Evolutionary conservation across 805 yeast genomes (phyloP), one percentile per base, ranked within the genome.

Genomic region (Danielozyma ontarioensis): DNA sequence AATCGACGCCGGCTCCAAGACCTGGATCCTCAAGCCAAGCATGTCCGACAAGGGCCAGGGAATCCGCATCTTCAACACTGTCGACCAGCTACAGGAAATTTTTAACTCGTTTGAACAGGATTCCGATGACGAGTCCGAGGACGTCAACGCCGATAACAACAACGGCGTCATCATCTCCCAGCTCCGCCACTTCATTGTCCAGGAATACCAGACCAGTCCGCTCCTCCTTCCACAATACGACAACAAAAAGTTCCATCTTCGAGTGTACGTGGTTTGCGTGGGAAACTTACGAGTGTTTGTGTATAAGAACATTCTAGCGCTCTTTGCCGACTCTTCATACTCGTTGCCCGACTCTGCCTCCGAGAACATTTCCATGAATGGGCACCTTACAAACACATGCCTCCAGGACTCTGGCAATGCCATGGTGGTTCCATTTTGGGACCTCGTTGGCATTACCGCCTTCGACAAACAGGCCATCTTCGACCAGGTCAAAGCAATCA

Each of bases 1-100:
- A 45, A 62, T 93, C 22, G 81, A 80, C 38, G 54, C 57, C 8
- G 76, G 74, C 11, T 70, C 65, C 13, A 76, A 73, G 43, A 74
- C 81, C 29, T 90, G 94, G 89, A 93, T 93, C 25, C 68, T 93
- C 53, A 93, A 93, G 53, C 98, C 98, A 12, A 80, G 95, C 42
- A 88, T 93, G 96, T 83, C 95, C 50, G 98, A 93, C 53, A 81
- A 90, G 53, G 98, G 96, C 8, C 96, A 93, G 54, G 98, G 98
- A 0, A 90, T 93, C 31, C 64, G 96, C 25, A 59, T 93, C 0
- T 93, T 93, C 62, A 70, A 70, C 34, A 79, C 88, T 0, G 68
- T 86, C 23, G 85, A 79, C 6, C 93, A 88, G 48, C 64, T 93
- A 31, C 96, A 89, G 55, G 71, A 59, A 3, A 80, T 90, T 3